These are phyloP conservation scores for Auxenochlorella protothecoides DNA, from an alignment of 139 green algal genomes.

Conservation along the genomic window DNA sequence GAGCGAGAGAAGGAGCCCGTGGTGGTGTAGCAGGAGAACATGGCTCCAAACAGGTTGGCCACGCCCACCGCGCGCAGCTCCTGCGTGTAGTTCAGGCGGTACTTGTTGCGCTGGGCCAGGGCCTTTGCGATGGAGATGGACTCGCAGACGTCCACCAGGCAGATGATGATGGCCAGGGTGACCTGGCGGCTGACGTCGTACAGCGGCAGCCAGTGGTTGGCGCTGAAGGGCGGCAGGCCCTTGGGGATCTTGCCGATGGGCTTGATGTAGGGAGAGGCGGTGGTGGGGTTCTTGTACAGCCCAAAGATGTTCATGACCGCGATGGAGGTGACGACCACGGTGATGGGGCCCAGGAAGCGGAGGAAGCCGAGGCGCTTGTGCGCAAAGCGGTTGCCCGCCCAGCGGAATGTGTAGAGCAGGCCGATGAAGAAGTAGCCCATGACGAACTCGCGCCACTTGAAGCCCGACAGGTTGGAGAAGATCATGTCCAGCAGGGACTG, in stretches of 20 bases:
- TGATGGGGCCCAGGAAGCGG: conserved; percentile 31
- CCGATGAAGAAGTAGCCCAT: conserved; percentile 35
- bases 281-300: conserved; percentile 6
- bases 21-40: conserved; percentile 77
- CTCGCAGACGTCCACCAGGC: conserved; percentile 72
- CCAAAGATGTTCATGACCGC: conserved; percentile 39
- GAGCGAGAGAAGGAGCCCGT: conserved; percentile 79
- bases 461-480: conserved; percentile 17
- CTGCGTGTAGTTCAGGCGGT: conserved; percentile 68
- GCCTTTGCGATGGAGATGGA: conserved; percentile 77
- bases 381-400: background rate
- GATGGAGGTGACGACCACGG: conserved; percentile 38
- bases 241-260: conserved; percentile 24
- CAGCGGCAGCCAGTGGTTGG: conserved; percentile 36
- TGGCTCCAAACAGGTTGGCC: conserved; percentile 69
- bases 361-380: conserved; percentile 21
- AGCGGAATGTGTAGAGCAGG: conserved; percentile 21
- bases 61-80: conserved; percentile 79
- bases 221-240: conserved; percentile 34
- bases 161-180: conserved; percentile 36
- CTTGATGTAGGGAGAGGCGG: conserved; percentile 5
- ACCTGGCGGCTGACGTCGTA: conserved; percentile 26
- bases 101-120: conserved; percentile 68
- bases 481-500: conserved; percentile 24
- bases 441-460: conserved; percentile 34